Percentiles rank a stretch among this genome's conserved stretches.
These are phyloP conservation scores for Leptographium procerum DNA, from an alignment of 2,329 filamentous ascomycete species.

Conservation along the genomic window DNA sequence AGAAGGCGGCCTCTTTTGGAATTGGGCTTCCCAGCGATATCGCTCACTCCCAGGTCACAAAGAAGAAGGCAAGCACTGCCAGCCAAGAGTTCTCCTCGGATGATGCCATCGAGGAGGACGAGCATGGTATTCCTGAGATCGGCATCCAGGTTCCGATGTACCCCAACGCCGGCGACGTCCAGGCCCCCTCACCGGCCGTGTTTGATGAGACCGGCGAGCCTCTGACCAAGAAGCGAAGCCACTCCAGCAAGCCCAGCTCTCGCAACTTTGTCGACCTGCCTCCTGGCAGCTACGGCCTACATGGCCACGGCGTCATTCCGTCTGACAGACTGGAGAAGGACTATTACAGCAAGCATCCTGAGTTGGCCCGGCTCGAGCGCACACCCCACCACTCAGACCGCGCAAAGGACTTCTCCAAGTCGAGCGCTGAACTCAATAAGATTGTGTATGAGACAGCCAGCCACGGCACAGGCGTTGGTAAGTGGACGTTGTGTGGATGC, in stretches of 20 bases:
- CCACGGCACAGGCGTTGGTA: constrained; percentile 40
- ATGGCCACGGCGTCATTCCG: constrained; percentile 68
- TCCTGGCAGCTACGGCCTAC: constrained; percentile 84
- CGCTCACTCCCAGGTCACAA: constrained; percentile 39
- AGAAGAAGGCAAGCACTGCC: constrained; percentile 49
- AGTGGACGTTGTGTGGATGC: no score
- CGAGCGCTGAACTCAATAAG: constrained; percentile 80
- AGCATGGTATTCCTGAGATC: constrained; percentile 85
- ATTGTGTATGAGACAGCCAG: constrained; percentile 65
- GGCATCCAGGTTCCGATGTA: constrained; percentile 91
- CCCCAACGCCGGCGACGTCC: constrained; percentile 83
- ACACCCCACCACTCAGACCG: constrained; percentile 44
- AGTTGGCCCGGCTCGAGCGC: constrained; percentile 64
- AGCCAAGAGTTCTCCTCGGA: constrained; percentile 34
- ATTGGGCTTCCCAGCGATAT: constrained; percentile 55
- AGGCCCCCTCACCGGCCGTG: constrained; percentile 77
- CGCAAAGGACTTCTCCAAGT: constrained; percentile 67
- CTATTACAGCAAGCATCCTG: constrained; percentile 88
- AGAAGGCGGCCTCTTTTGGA: constrained; percentile 71
- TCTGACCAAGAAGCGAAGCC: constrained; percentile 33
- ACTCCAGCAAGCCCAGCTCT: constrained; percentile 61
- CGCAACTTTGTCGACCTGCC: constrained; percentile 59
- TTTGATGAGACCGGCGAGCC: constrained; percentile 24
- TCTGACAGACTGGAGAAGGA: constrained; percentile 79
- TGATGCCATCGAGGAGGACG: constrained; percentile 55